These are phyloP conservation scores for Cercospora sojina DNA, from an alignment of 2,329 filamentous ascomycete genomes.

Conservation along the genomic window DNA sequence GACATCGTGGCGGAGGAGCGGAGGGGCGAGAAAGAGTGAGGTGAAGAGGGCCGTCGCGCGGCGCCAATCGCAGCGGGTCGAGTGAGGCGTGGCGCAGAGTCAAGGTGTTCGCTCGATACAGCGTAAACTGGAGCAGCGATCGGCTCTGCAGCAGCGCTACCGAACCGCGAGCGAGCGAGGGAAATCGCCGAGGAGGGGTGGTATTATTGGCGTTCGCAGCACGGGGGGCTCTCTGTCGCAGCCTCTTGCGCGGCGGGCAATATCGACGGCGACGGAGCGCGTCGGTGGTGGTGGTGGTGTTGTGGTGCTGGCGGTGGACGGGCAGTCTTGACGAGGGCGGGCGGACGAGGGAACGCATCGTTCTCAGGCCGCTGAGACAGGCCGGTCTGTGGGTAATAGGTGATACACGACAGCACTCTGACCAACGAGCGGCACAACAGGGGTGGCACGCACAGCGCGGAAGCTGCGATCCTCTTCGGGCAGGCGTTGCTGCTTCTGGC, in stretches of 20 bases:
- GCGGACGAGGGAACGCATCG: not conserved
- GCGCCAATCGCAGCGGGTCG: not conserved
- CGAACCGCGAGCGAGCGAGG: not conserved
- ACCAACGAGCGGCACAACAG: not conserved
- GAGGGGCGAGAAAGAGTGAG: conserved; percentile 1
- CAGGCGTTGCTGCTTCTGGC: not conserved
- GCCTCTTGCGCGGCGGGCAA: not conserved
- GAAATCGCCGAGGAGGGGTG: conserved; percentile 10
- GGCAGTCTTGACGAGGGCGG: not conserved
- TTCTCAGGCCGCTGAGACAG: not conserved
- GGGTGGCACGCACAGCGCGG: not conserved
- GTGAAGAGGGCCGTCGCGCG: conserved; percentile 11
- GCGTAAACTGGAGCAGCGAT: conserved; percentile 16
- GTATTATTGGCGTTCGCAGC: not conserved
- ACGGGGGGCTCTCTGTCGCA: not conserved
- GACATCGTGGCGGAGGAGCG: conserved; percentile 42
- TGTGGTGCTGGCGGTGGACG: not conserved
- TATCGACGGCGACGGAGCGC: not conserved
- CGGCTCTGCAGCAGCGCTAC: conserved; percentile 17
- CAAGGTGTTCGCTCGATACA: not conserved
- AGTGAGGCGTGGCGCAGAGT: conserved; percentile 7
- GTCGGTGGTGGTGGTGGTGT: not conserved
- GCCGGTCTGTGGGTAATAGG: conserved; percentile 2
- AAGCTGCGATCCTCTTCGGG: not conserved
- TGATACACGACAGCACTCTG: not conserved